Evolutionary conservation across 2,329 filamentous ascomycete genomes (phyloP), one percentile per base, ranked within the genome.

Genomic region (Pseudogymnoascus sp.): DNA sequence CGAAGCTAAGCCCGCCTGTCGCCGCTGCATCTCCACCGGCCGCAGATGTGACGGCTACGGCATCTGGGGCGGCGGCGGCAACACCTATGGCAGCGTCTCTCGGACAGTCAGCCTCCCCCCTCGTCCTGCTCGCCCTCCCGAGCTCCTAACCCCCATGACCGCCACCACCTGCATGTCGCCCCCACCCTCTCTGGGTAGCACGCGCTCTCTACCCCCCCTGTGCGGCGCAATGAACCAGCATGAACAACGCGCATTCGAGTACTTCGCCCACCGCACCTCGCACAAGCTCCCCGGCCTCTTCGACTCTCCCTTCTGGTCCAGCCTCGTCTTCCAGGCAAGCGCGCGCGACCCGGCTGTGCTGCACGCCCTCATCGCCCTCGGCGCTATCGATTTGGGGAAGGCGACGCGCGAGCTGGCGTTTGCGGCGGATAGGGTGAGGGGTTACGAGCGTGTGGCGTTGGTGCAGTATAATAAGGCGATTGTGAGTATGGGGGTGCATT

Each of bases 401-500:
- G 41, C 41, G 24, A 47, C 41, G 41, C 41, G 41, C 24, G 41
- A 29, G 41, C 24, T 47, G 6, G 24, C 41, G 10, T 47, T 11
- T 5, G 77, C 78, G 66, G 39, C 64, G 64, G 64, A 68, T 59
- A 41, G 63, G 61, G 35, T 62, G 39, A 64, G 50, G 62, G 47
- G 63, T 61, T 35, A 73, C 70, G 61, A 70, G 66, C 9, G 58
- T 61, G 78, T 79, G 40, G 74, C 73, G 9, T 67, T 79, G 17
- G 71, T 71, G n/a, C 77, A 82, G 63, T 83, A 83, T 66, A 77
- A 76, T 64, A 78, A 77, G 63, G 78, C 81, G 1, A 79, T 83
- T 50, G 68, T 69, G 0, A 73, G 75, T 35, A 65, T 82, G 35
- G 64, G 71, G 2, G 63, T 66, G 5, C 68, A 76, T 37, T 74